Evolutionary conservation across 2,329 filamentous ascomycete species (phyloP).

Genomic region (Parascedosporium putredinis): DNA sequence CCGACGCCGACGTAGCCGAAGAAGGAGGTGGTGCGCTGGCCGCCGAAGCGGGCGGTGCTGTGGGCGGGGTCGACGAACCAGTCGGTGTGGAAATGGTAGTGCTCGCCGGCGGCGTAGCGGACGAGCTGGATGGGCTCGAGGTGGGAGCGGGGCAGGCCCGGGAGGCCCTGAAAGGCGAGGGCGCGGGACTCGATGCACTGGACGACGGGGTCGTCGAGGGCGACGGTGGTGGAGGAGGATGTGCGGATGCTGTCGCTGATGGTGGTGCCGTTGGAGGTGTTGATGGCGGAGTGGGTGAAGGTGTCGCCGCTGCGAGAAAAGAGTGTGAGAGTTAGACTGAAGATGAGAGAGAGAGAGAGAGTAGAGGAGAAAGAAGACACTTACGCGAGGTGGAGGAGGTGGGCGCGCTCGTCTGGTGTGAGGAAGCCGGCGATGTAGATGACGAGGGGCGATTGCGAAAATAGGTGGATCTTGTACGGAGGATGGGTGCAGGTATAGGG

Average conservation of each 20-base stretch:
- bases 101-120: conserved; percentile 31
- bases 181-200: conserved; percentile 37
- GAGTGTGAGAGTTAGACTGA: conserved; percentile 8
- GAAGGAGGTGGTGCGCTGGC: conserved; percentile 35
- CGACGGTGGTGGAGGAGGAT: conserved; percentile 33
- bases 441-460: conserved; percentile 37
- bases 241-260: conserved; percentile 28
- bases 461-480: conserved; percentile 30
- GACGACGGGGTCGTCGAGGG: conserved; percentile 29
- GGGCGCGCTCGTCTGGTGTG: conserved; percentile 27
- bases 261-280: conserved; percentile 22
- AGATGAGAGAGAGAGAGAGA: neutral
- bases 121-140: conserved; percentile 39
- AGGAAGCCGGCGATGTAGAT: conserved; percentile 39
- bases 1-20: conserved; percentile 34
- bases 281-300: conserved; percentile 33
- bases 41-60: conserved; percentile 27
- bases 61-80: conserved; percentile 34
- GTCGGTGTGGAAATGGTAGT: conserved; percentile 40
- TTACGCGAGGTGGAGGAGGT: conserved; percentile 33
- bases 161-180: conserved; percentile 33
- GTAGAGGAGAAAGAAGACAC: conserved; percentile 8
- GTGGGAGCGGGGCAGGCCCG: conserved; percentile 22
- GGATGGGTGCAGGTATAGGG: conserved; percentile 18
- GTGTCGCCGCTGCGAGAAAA: conserved; percentile 24